phyloP scores from a whole-genome alignment of 2,329 filamentous ascomycete genomes.

The Coniochaeta sp. region DNA sequence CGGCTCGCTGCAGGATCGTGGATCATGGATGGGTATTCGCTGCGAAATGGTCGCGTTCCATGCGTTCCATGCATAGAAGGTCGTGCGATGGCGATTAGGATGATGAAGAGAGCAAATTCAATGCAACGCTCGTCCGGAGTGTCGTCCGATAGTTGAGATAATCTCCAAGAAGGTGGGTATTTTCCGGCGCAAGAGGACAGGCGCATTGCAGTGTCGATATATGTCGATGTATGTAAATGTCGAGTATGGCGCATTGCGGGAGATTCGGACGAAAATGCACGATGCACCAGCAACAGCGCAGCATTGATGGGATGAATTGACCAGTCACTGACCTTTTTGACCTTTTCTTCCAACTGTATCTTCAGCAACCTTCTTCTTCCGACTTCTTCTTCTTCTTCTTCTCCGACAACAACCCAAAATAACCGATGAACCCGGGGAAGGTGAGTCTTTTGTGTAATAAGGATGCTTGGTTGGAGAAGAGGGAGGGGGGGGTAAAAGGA shows the following conservation, averaged over 20 bases:
- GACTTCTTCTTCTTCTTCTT: slow-evolving; percentile 17
- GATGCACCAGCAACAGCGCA: background rate
- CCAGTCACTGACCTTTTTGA: slow-evolving; percentile 13
- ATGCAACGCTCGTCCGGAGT: background rate
- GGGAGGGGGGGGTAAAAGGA: slow-evolving; percentile 5
- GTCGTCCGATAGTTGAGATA: background rate
- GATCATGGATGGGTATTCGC: too few species aligned
- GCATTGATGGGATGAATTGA: slow-evolving; percentile 1
- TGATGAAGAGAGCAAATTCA: too few species aligned
- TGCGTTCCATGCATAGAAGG: too few species aligned
- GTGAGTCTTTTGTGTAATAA: slow-evolving; percentile 9
- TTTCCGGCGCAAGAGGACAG: background rate
- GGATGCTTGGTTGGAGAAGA: slow-evolving; percentile 3
- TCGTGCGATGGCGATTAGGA: too few species aligned
- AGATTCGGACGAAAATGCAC: background rate
- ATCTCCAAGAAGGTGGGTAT: too few species aligned
- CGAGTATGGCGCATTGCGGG: background rate
- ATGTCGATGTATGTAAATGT: too few species aligned
- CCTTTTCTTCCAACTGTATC: slow-evolving; percentile 7
- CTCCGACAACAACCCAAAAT: slow-evolving; percentile 21
- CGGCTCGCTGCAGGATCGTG: slow-evolving; percentile 1
- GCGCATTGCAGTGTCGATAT: background rate
- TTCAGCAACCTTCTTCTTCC: slow-evolving; percentile 16
- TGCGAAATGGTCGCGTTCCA: too few species aligned
- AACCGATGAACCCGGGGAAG: slow-evolving; percentile 9